Evolutionary conservation across 1,139 yeast species (phyloP).

Genomic region (Suhomyces bokatorum): DNA sequence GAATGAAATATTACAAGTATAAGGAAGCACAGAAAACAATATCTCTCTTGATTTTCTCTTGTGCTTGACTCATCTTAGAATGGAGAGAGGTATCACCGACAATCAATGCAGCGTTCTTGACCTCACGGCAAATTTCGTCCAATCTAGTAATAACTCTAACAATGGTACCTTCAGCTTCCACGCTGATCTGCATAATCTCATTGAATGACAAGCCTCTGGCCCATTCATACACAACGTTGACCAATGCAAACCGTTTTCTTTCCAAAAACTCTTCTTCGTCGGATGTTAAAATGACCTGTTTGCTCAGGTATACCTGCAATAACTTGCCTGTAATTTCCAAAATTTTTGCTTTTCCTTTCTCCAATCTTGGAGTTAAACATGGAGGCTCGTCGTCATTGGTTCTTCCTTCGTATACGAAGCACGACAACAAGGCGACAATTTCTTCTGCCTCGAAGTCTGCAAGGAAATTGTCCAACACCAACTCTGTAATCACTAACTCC

Average conservation of each 20-base stretch:
- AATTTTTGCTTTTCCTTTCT: slow-evolving; percentile 71
- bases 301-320: slow-evolving; percentile 59
- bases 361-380: slow-evolving; percentile 79
- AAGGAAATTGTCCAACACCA: slow-evolving; percentile 84
- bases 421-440: slow-evolving; percentile 87
- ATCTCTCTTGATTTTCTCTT: slow-evolving; percentile 92
- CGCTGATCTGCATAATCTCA: slow-evolving; percentile 83
- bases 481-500: slow-evolving; percentile 86
- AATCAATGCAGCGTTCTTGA: slow-evolving; percentile 88
- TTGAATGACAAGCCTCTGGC: slow-evolving; percentile 92
- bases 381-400: slow-evolving; percentile 60
- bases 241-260: slow-evolving; percentile 81
- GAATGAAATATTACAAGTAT: slow-evolving; percentile 51
- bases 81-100: slow-evolving; percentile 91
- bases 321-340: slow-evolving; percentile 67
- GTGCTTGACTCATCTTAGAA: slow-evolving; percentile 87
- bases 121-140: slow-evolving; percentile 94
- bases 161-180: slow-evolving; percentile 95
- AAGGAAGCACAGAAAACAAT: slow-evolving; percentile 96
- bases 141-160: slow-evolving; percentile 94
- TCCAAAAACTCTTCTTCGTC: slow-evolving; percentile 87
- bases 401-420: slow-evolving; percentile 90
- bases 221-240: slow-evolving; percentile 97
- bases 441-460: slow-evolving; percentile 96
- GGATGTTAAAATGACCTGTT: slow-evolving; percentile 73